Base-by-base conservation (phyloP, 2,329 filamentous ascomycete genomes). In the Dendrostoma leiphaemia region DNA sequence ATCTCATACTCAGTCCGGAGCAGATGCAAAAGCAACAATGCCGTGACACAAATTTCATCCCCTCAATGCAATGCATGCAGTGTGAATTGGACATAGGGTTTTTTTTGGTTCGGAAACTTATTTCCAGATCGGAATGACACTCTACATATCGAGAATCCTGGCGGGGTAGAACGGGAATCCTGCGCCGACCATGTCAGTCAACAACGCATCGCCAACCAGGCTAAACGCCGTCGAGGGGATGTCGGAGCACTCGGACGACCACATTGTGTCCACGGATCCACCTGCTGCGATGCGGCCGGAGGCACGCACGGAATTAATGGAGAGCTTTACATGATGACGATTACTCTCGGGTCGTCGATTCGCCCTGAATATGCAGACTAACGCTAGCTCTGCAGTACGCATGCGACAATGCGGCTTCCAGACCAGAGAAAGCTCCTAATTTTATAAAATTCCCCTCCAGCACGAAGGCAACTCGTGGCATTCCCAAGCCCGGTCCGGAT, bases 331-430 rank as follows among this genome's bases (percentile, higher is more conserved):
- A 26, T 24, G 21, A n/a, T 43, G 9, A 5, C 17, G 44, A 47
- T 47, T 34, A 45, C 35, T 38, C 29, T 29, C 46, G 26, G 17
- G 23, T 17, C 7, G 29, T 34, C 26, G 24, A 44, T 44, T 48
- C 44, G 49, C 19, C 53, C 45, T 37, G 38, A 2, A 38, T 10
- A 40, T 53, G 49, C 35, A 45, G 49, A 31, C 54, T 41, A 28
- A 37, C 17, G 24, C 40, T 32, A 45, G 29, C 47, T 35, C 31
- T 26, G 43, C 43, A 48, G 23, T 46, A 24, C 23, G 26, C 37
- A 31, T 47, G 23, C 37, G 24, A 48, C 31, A 31, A 40, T 49
- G 53, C 35, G 44, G 44, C 37, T 35, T 40, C 24, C 35, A 24
- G 7, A 23, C 29, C 29, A 43, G n/a, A n/a, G n/a, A n/a, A n/a